Evolutionary conservation across 306 rosid genomes (phyloP), one percentile per base, ranked within the genome.

Genomic region (Benincasa hispida): DNA sequence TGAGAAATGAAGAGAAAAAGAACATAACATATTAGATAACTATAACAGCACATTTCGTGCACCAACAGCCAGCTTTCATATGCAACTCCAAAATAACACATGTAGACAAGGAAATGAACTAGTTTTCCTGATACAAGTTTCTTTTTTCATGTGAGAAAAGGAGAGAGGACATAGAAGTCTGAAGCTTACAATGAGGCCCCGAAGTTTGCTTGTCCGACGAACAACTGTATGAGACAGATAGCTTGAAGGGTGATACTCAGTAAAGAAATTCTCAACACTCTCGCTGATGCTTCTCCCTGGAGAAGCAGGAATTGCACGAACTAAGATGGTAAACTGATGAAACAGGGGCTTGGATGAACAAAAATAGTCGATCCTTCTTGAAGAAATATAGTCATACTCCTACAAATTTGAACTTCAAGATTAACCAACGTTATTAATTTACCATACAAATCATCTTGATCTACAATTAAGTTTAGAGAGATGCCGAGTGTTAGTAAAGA

Each of bases 321-420:
- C 97, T 83, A 93, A 81, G 85, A 93, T 74, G 39, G 97, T 87
- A 87, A 93, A 93, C 60, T 91, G 96, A 82, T 93, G 98, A 34
- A 96, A 97, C 79, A 87, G 93, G 60, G 96, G 98, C 79, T 90
- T 63, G 81, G 96, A 91, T 72, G 96, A 83, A 84, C 82, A 72
- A 78, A 93, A 93, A 83, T 88, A 91, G 62, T 90, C 90, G 25
- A 86, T 79, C 83, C 98, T 90, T 82, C 76, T 88, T 13, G 86
- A 83, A 78, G 96, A 85, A 73, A 93, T 83, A 81, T 88, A 84
- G n/a, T 72, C 85, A 76, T 88, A 93, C 78, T 93, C 97, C 97
- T 93, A 94, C 80, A 85, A 50, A 82, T 81, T 75, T 82, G 75
- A 85, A 82, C 72, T 25, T 76, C 57, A 55, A 50, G 77, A 70